phyloP scores from a whole-genome alignment of 2,329 filamentous ascomycete species.

The Sporothrix luriei region DNA sequence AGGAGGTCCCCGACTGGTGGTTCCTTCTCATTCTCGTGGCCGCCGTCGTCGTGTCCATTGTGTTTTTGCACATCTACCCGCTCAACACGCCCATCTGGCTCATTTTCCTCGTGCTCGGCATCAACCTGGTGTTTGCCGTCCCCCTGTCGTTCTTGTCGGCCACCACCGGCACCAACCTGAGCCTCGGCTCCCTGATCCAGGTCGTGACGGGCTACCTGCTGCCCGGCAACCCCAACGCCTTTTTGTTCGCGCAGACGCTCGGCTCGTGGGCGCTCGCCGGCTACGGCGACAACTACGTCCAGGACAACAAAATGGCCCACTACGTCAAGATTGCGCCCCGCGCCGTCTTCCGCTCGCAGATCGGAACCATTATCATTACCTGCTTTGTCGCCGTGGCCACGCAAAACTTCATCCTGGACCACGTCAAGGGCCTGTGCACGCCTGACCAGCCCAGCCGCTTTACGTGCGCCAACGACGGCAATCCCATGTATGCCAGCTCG shows the following conservation, averaged over 20 bases:
- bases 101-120: slow-evolving; percentile 42
- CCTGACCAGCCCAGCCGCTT: slow-evolving; percentile 41
- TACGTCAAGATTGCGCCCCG: slow-evolving; percentile 49
- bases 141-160: slow-evolving; percentile 50
- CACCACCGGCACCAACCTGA: slow-evolving; percentile 50
- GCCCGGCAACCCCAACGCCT: slow-evolving; percentile 43
- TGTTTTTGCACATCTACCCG: slow-evolving; percentile 43
- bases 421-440: slow-evolving; percentile 42
- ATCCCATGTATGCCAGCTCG: slow-evolving; percentile 41
- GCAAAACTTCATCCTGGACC: slow-evolving; percentile 48
- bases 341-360: slow-evolving; percentile 47
- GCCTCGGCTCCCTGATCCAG: slow-evolving; percentile 48
- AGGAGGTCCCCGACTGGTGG: slow-evolving; percentile 56
- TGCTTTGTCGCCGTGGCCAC: slow-evolving; percentile 48
- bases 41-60: slow-evolving; percentile 40
- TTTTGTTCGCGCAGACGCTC: slow-evolving; percentile 47
- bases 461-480: slow-evolving; percentile 41
- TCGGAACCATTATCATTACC: slow-evolving; percentile 50
- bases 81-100: slow-evolving; percentile 42
- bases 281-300: slow-evolving; percentile 48
- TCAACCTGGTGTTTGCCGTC: slow-evolving; percentile 49
- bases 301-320: slow-evolving; percentile 49
- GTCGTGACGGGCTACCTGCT: slow-evolving; percentile 47
- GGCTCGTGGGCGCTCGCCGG: slow-evolving; percentile 49
- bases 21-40: slow-evolving; percentile 47